Percentiles rank a stretch among this genome's conserved stretches.
These are phyloP conservation scores for Porcisia deanei DNA, from an alignment of 208 protist genomes.

Conservation along the genomic window DNA sequence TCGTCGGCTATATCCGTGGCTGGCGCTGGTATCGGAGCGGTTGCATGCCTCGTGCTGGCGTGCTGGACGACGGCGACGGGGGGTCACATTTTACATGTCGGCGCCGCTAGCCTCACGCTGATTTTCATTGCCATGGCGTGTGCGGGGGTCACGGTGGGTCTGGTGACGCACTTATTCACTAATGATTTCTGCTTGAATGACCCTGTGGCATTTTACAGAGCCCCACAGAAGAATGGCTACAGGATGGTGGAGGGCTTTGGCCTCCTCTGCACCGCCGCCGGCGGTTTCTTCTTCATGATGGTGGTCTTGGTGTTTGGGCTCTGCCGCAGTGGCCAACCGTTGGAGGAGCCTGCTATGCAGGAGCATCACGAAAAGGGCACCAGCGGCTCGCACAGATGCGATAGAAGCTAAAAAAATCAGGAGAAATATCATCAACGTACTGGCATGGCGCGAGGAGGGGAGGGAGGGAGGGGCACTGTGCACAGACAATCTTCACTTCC, in stretches of 20 bases:
- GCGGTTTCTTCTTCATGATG: conserved; percentile 16
- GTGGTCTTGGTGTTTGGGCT: conserved; percentile 1
- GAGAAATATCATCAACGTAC: neutral
- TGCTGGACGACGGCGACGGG: conserved; percentile 1
- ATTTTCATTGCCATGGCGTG: neutral
- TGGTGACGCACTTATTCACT: neutral
- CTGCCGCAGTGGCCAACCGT: neutral
- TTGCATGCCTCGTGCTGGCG: neutral
- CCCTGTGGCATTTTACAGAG: fast-evolving
- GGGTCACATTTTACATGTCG: neutral
- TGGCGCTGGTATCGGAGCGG: neutral
- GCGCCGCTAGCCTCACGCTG: neutral
- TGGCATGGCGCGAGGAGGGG: too few species aligned
- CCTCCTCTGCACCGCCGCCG: conserved; percentile 16
- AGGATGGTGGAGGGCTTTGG: conserved; percentile 31
- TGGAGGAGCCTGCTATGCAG: neutral
- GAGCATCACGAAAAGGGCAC: neutral
- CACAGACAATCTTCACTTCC: too few species aligned
- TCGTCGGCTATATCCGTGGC: neutral
- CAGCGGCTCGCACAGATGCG: neutral
- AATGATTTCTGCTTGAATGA: neutral
- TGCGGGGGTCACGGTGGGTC: neutral
- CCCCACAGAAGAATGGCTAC: conserved; percentile 9
- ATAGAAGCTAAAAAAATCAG: neutral
- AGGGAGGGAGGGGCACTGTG: too few species aligned